phyloP scores from a whole-genome alignment of 495 filamentous ascomycete species.

The Venustampulla echinocandica region DNA sequence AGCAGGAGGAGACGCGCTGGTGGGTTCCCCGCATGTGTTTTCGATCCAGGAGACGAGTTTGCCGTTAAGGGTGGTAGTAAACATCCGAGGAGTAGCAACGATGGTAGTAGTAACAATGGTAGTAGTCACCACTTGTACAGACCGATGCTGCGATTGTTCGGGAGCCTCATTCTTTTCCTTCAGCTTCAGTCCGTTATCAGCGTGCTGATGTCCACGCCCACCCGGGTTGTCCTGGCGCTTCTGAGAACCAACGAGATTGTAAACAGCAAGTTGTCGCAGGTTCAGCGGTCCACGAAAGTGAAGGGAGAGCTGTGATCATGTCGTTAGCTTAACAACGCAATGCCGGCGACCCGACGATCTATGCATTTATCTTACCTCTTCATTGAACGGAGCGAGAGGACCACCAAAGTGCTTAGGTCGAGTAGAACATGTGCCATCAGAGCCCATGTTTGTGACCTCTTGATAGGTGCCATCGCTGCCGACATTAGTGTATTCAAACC shows the following conservation, averaged over 20 bases:
- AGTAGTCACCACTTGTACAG: too few species aligned
- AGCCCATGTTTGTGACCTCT: slow-evolving; percentile 45
- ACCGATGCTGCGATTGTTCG: too few species aligned
- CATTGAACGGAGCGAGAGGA: slow-evolving; percentile 52
- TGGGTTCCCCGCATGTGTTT: too few species aligned
- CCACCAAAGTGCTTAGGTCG: slow-evolving; percentile 42
- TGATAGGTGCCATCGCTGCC: slow-evolving; percentile 49
- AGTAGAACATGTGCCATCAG: slow-evolving; percentile 46
- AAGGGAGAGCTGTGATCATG: slow-evolving; percentile 47
- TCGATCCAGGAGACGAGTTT: slow-evolving; percentile 52
- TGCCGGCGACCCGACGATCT: not conserved
- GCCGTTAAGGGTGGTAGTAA: slow-evolving; percentile 57
- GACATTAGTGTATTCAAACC: slow-evolving; percentile 52
- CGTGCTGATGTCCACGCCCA: too few species aligned
- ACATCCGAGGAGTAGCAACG: slow-evolving; percentile 27
- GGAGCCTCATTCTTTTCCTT: too few species aligned
- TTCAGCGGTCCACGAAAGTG: slow-evolving; percentile 61
- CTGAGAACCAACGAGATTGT: too few species aligned
- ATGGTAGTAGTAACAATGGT: too few species aligned
- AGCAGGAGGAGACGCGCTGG: too few species aligned
- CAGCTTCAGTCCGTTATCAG: too few species aligned
- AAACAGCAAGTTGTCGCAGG: slow-evolving; percentile 56
- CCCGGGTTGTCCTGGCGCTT: too few species aligned
- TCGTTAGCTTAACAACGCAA: slow-evolving; percentile 3
- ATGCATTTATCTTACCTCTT: slow-evolving; percentile 43